Base-by-base conservation (phyloP, 306 rosid species). In the Calophaca sinica region DNA sequence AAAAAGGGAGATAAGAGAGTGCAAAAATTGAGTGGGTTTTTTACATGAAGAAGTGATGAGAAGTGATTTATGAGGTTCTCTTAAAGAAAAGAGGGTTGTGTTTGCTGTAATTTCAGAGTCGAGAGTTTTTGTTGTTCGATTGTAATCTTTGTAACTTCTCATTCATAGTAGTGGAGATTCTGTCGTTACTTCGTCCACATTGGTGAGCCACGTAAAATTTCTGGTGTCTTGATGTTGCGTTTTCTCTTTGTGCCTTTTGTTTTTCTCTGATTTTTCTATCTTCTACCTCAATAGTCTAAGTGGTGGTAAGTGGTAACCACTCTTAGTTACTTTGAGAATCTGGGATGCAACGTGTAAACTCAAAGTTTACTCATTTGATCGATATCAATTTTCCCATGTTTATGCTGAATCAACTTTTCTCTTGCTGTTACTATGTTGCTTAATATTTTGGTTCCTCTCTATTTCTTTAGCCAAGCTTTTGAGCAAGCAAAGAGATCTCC, bases 401-500 rank as follows among this genome's bases (percentile, higher is more conserved):
- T 4, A 54, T 58, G 9, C 28, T 8, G 3, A 5, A 15, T 36
- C 10, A 2, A 20, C 48, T 78, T 61, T 52, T 66, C 5, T 62
- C 20, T 39, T 9, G 61, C 32, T 63, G 65, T 42, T 32, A 2
- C 41, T 10, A 15, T 66, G 39, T 38, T 55, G 44, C 75, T 76
- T n/a, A 76, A 45, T 4, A 35, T 57, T 67, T 60, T 69, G 60
- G 29, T 60, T 63, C 15, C 44, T 41, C 2, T 14, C 52, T 60
- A 32, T 52, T 75, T 75, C 29, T 8, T 54, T 42, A 94, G 99
- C 11, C 86, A 73, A 84, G 96, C 93, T 62, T 94, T 94, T 74
- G 96, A 90, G 81, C 93, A 83, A 79, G 97, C 89, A 73, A 90
- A 87, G 81, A 88, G 72, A 68, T 76, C 88, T 59, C 85, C 89